phyloP scores from a whole-genome alignment of 805 yeast genomes.

The Starmerella geochares region DNA sequence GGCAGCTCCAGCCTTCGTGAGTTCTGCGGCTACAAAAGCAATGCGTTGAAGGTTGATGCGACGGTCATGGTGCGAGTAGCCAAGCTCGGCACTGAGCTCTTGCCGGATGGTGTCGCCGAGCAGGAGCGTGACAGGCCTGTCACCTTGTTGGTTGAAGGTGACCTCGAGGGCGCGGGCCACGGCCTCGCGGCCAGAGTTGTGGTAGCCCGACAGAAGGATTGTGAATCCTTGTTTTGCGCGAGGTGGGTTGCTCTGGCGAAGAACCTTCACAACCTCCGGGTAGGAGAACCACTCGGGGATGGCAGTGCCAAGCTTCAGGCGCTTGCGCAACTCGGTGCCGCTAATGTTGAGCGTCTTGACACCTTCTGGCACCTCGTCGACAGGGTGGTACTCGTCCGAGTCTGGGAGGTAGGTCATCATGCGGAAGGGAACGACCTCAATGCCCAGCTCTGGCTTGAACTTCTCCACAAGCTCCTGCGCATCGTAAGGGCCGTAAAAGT shows the following conservation, averaged over 20 bases:
- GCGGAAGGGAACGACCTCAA: conserved; percentile 89
- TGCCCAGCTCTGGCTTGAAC: conserved; percentile 66
- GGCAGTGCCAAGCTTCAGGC: conserved; percentile 72
- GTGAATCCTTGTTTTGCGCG: conserved; percentile 83
- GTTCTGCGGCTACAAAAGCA: conserved; percentile 59
- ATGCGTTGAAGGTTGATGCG: conserved; percentile 38
- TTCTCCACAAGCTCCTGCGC: conserved; percentile 82
- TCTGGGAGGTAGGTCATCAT: conserved; percentile 95
- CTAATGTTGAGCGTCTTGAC: conserved; percentile 81
- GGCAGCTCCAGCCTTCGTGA: conserved; percentile 85
- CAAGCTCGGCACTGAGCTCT: conserved; percentile 36
- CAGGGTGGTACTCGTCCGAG: conserved; percentile 88
- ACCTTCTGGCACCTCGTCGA: conserved; percentile 74
- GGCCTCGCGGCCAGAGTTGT: conserved; percentile 51
- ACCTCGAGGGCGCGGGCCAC: conserved; percentile 78
- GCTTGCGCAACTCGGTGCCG: conserved; percentile 87
- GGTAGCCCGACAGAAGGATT: conserved; percentile 50
- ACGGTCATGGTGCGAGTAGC: conserved; percentile 35
- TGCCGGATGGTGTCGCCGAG: conserved; percentile 38
- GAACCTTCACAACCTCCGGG: conserved; percentile 86
- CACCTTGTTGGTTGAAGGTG: conserved; percentile 82
- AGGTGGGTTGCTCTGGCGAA: conserved; percentile 89
- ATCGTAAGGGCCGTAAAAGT: conserved; percentile 93
- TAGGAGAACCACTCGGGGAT: conserved; percentile 97
- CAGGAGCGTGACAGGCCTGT: conserved; percentile 62